phyloP scores from a whole-genome alignment of 805 yeast genomes.

The Clavispora asparagi region DNA sequence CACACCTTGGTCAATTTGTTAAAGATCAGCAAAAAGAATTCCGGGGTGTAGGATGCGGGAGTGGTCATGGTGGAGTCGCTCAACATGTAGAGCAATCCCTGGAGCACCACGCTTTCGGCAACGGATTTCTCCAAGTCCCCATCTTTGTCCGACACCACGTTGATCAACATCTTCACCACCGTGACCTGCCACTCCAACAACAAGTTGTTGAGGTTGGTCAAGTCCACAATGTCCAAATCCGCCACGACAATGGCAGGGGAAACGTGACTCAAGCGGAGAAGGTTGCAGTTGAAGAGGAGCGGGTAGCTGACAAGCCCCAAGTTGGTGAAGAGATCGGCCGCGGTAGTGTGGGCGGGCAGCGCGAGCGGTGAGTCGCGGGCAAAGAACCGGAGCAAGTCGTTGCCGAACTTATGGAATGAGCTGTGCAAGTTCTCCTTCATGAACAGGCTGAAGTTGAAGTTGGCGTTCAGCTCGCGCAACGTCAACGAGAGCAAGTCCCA shows the following conservation, averaged over 20 bases:
- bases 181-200: constrained; percentile 45
- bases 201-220: constrained; percentile 26
- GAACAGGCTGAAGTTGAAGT: constrained; percentile 13
- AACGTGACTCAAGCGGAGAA: constrained; percentile 20
- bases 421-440: constrained; percentile 13
- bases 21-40: constrained; percentile 18
- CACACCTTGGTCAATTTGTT: constrained; percentile 4
- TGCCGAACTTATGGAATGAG: constrained; percentile 11
- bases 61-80: constrained; percentile 8
- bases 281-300: constrained; percentile 33
- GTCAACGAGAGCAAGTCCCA: constrained; percentile 44
- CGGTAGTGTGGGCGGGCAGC: constrained; percentile 8
- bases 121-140: not conserved
- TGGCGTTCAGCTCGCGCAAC: constrained; percentile 40
- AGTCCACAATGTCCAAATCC: constrained; percentile 20
- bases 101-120: constrained; percentile 20
- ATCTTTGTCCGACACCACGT: constrained; percentile 9
- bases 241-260: not conserved
- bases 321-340: constrained; percentile 39
- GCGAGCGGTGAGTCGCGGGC: constrained; percentile 2
- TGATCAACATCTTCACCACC: constrained; percentile 38
- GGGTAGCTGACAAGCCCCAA: constrained; percentile 50
- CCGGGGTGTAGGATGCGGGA: constrained; percentile 8
- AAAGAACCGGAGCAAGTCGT: constrained; percentile 14
- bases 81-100: constrained; percentile 22